Evolutionary conservation across 306 rosid species (phyloP), one percentile per base, ranked within the genome.

Genomic region (Vigna radiata): DNA sequence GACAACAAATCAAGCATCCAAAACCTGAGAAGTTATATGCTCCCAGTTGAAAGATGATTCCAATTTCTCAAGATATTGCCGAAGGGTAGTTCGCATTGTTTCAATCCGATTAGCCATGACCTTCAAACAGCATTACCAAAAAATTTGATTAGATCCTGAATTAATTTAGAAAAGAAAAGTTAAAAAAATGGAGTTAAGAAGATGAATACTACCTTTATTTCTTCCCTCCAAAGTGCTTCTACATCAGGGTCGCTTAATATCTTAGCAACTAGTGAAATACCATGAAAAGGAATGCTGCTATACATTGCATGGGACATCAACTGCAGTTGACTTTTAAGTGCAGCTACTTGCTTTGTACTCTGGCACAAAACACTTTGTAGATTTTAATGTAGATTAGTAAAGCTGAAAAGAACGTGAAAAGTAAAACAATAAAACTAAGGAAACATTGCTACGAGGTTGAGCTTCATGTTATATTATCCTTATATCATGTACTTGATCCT

Each of bases 251-350:
- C 86, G 72, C 86, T 84, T 59, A 93, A 91, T 78, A 93, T 82
- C 61, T 70, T 86, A 43, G 89, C 83, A 79, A 82, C 96, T 33
- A 90, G 9, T 39, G 86, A 82, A 0, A 88, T 82, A 31, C 94
- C 94, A 52, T 89, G 97, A 69, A 89, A 74, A 47, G 96, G 91
- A 36, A 93, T 91, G 55, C 90, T 87, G 78, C 97, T 93, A 68
- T 90, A 86, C 96, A 90, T 93, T 73, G 97, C 90, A 72, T 88
- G 85, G 50, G 92, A 89, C 82, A 93, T 89, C 70, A 76, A 82
- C 87, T 89, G 92, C 78, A 93, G 76, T 86, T 93, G 96, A 77
- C 94, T 90, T 85, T 92, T 93, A 37, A 90, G 86, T 58, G 92
- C 89, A 55, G 88, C 81, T 4, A 86, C 94, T 82, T 90, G 90